These are phyloP conservation scores for Aspergillus quadricinctus DNA, from an alignment of 2,329 filamentous ascomycete species.

Conservation along the genomic window DNA sequence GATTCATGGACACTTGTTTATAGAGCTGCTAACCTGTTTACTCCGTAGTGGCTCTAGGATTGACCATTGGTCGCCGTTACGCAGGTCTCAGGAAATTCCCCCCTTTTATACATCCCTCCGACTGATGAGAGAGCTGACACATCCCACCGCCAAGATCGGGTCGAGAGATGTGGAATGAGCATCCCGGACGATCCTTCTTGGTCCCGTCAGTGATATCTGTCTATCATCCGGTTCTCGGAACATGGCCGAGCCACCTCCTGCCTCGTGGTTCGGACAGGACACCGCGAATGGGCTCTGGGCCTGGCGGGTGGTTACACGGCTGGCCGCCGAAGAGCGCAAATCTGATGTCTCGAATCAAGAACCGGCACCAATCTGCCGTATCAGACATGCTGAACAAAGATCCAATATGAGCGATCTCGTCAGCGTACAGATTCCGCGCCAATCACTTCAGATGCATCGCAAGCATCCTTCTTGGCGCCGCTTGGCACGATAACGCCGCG, in stretches of 20 bases:
- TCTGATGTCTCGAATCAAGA: not conserved
- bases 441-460: not conserved
- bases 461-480: not conserved
- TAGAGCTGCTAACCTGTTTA: not conserved
- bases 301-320: not conserved
- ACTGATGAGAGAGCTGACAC: not conserved
- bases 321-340: not conserved
- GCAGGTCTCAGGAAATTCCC: not conserved
- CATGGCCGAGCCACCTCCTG: not conserved
- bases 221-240: not conserved
- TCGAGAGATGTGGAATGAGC: not conserved
- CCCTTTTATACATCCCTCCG: not conserved
- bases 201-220: not conserved
- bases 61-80: not conserved
- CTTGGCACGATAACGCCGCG: not conserved
- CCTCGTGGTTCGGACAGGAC: not conserved
- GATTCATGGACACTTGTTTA: not conserved
- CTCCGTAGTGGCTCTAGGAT: no score
- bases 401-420: not conserved
- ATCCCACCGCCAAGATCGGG: not conserved
- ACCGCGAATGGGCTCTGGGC: not conserved
- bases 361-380: not conserved
- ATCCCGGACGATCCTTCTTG: not conserved
- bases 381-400: not conserved
- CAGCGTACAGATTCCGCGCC: not conserved